A percentile compares a stretch with the other conserved stretches of the same genome.
phyloP scores from a whole-genome alignment of 306 rosid genomes.

The Vicia villosa region DNA sequence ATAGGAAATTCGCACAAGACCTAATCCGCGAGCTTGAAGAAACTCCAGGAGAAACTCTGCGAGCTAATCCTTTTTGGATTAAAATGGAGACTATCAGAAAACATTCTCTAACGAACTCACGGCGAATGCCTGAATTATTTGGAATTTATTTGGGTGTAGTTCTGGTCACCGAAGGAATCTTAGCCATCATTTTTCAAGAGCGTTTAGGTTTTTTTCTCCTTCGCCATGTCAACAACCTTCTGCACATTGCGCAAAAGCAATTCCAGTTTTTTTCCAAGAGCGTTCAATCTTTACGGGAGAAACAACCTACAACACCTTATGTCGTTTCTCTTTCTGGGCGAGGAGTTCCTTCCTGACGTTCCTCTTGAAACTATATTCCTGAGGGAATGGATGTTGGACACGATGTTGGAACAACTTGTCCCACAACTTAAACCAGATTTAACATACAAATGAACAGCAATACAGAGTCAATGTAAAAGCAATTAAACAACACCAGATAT shows the following conservation, averaged over 20 bases:
- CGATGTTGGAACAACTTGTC: too few species aligned
- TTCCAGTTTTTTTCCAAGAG: slow-evolving; percentile 84
- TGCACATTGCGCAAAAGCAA: slow-evolving; percentile 92
- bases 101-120: slow-evolving; percentile 66
- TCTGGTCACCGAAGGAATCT: slow-evolving; percentile 62
- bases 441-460: too few species aligned
- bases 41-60: slow-evolving; percentile 61
- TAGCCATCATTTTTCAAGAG: slow-evolving; percentile 80
- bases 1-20: slow-evolving; percentile 81
- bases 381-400: too few species aligned
- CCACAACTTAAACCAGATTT: too few species aligned
- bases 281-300: slow-evolving; percentile 96
- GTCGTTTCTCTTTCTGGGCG: slow-evolving; percentile 91
- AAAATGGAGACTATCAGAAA: slow-evolving; percentile 65
- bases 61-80: slow-evolving; percentile 77
- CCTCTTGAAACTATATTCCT: too few species aligned
- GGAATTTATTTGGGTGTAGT: slow-evolving; percentile 81
- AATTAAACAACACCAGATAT: too few species aligned
- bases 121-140: slow-evolving; percentile 76
- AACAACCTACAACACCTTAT: slow-evolving; percentile 86
- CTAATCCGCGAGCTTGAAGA: slow-evolving; percentile 76
- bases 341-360: slow-evolving; percentile 92
- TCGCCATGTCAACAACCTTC: slow-evolving; percentile 90
- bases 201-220: slow-evolving; percentile 88
- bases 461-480: too few species aligned